phyloP scores from a whole-genome alignment of 495 filamentous ascomycete species.

The Apodospora peruviana region DNA sequence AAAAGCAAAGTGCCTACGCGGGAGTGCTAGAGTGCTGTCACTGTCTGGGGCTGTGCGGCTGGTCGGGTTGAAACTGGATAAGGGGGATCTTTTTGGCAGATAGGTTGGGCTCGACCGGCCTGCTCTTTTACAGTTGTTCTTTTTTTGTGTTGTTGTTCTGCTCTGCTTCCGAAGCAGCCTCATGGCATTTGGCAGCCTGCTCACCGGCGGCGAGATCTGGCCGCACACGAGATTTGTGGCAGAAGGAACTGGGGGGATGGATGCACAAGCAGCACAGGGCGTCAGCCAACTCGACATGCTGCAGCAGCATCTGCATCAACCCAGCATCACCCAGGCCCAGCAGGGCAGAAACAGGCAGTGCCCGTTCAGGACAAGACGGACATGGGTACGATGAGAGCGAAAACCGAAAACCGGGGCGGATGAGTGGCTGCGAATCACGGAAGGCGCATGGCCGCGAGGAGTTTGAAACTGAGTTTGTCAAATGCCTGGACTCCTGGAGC shows the following conservation, averaged over 20 bases:
- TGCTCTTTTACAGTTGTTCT: neutral
- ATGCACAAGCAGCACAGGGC: constrained; percentile 6
- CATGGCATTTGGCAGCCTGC: constrained; percentile 4
- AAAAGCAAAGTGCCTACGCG: neutral
- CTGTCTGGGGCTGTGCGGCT: constrained; percentile 1
- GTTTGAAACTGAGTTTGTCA: constrained; percentile 18
- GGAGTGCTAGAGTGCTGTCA: constrained; percentile 4
- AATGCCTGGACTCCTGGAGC: constrained; percentile 6
- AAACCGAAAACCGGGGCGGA: constrained; percentile 1
- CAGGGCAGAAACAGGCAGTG: constrained; percentile 11
- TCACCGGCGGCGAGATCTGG: constrained; percentile 10
- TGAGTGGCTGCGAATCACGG: constrained; percentile 7
- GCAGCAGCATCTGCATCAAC: constrained; percentile 11
- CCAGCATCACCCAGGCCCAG: constrained; percentile 7
- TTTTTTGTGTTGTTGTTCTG: constrained; percentile 3
- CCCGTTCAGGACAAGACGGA: constrained; percentile 5
- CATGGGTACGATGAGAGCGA: constrained; percentile 6
- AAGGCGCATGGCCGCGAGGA: constrained; percentile 12
- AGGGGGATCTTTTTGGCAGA: neutral
- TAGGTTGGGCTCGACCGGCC: constrained; percentile 24
- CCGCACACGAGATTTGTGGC: constrained; percentile 7
- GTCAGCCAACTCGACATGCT: constrained; percentile 8
- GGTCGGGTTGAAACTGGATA: constrained; percentile 22
- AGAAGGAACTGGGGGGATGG: constrained; percentile 15
- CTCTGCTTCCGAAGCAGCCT: neutral